A percentile compares a stretch with the other conserved stretches of the same genome.
These are phyloP conservation scores for Syncephalis plumigaleata DNA, from an alignment of 371 early-diverging fungal species.

Conservation along the genomic window DNA sequence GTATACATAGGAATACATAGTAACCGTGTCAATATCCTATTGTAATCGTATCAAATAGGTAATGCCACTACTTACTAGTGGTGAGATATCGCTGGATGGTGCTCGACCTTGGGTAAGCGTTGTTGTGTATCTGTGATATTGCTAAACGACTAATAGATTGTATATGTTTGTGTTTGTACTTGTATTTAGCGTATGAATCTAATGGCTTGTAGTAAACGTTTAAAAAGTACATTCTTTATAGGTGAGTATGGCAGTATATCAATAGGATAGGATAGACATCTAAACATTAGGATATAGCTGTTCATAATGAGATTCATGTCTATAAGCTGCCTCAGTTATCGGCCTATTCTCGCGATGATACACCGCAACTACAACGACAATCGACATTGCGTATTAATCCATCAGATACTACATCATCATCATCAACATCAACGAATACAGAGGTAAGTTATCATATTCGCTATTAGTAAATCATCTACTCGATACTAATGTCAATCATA, in stretches of 20 bases:
- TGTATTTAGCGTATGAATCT: neutral
- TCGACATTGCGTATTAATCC: neutral
- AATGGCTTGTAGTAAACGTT: neutral
- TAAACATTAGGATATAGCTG: no score
- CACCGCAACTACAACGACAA: neutral
- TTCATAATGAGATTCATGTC: neutral
- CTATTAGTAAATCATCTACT: neutral
- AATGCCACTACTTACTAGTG: neutral
- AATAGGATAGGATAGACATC: neutral
- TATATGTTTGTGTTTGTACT: neutral
- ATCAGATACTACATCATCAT: neutral
- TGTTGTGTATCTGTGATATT: neutral
- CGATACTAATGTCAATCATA: neutral
- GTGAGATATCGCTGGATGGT: neutral
- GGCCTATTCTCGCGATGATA: neutral
- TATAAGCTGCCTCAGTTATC: neutral
- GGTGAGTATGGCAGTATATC: neutral
- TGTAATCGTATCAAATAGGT: neutral
- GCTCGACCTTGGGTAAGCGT: slow-evolving; percentile 1
- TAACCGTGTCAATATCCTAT: no score
- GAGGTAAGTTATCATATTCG: neutral
- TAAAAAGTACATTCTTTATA: neutral
- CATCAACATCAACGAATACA: neutral
- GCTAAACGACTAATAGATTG: neutral
- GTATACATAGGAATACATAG: no score